These are phyloP conservation scores for Eremothecium coryli DNA, from an alignment of 1,139 yeast genomes.

Conservation along the genomic window DNA sequence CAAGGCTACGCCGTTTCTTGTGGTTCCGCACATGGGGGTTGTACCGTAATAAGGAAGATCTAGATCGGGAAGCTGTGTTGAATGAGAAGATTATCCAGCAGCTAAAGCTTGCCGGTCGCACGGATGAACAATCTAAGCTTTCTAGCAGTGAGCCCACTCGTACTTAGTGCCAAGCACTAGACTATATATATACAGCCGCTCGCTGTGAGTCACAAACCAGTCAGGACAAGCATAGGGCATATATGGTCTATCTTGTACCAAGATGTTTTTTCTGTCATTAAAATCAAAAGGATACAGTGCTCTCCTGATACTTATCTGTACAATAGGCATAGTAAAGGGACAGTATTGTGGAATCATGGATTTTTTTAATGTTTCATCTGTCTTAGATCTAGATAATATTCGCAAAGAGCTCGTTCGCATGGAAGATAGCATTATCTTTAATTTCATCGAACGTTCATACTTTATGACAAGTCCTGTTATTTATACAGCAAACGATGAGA, in stretches of 20 bases:
- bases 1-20: constrained; percentile 49
- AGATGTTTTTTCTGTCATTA: no score
- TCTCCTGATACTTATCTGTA: no score
- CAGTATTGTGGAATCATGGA: no score
- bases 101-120: no score
- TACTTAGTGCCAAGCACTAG: constrained; percentile 1
- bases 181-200: background rate
- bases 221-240: no score
- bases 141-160: no score
- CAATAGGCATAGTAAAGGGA: no score
- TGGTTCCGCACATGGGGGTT: constrained; percentile 45
- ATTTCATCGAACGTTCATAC: constrained; percentile 86
- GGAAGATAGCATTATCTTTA: constrained; percentile 94
- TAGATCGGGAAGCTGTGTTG: constrained; percentile 29
- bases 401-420: constrained; percentile 77
- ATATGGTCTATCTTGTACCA: no score
- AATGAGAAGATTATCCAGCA: constrained; percentile 26
- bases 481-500: constrained; percentile 49
- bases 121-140: no score
- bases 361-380: constrained; percentile 75
- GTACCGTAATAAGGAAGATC: constrained; percentile 27
- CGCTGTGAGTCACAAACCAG: no score
- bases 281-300: no score
- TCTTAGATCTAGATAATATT: constrained; percentile 69
- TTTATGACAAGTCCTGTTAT: constrained; percentile 70